Conservation (phyloP, 257 asterid species). For the Eucommia ulmoides region DNA sequence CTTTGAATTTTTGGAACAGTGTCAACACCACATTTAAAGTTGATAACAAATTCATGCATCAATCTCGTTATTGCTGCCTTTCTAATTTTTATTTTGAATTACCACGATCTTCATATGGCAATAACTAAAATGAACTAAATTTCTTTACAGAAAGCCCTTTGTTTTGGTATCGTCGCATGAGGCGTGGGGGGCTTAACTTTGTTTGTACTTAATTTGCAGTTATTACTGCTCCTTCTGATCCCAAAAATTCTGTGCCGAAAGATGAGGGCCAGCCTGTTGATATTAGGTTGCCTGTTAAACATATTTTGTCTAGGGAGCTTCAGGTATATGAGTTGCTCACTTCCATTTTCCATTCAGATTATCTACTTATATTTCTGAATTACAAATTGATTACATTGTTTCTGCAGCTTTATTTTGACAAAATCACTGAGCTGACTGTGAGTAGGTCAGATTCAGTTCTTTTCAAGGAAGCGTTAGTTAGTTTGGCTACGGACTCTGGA, state of each 20-base stretch:
- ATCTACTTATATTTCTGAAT: background rate
- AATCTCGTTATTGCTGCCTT: background rate
- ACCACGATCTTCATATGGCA: background rate
- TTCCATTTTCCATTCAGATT: background rate
- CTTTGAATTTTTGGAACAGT: background rate
- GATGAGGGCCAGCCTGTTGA: background rate
- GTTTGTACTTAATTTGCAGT: background rate
- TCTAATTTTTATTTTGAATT: background rate
- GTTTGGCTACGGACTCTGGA: constrained; percentile 2
- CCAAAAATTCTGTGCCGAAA: background rate
- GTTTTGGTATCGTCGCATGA: too few relatives aligned
- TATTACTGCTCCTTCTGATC: constrained; percentile 3
- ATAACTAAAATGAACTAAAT: background rate
- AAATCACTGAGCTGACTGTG: constrained; percentile 4
- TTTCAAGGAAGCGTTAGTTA: constrained; percentile 2
- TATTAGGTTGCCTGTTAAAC: constrained; percentile 2
- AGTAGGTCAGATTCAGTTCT: constrained; percentile 1
- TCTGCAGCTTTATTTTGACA: constrained; percentile 2
- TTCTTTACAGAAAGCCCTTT: background rate
- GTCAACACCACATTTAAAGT: background rate
- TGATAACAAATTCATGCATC: background rate
- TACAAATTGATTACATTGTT: background rate
- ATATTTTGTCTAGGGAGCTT: constrained; percentile 1
- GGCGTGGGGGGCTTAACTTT: background rate
- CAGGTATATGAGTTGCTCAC: background rate